Base-by-base conservation (phyloP, 2,329 filamentous ascomycete species). In the Exophiala aquamarina region DNA sequence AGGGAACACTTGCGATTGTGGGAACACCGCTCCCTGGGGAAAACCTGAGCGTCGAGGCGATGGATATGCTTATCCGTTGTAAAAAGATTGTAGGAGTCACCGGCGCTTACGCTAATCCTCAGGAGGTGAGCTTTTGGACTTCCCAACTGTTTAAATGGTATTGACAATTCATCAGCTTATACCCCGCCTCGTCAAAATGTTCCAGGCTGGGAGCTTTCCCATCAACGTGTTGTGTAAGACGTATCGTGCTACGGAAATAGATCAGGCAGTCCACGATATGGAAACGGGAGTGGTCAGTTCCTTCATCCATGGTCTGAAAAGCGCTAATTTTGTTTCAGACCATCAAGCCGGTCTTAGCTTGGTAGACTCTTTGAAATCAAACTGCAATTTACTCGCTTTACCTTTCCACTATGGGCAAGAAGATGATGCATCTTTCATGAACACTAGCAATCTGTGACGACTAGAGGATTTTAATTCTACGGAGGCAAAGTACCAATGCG, bases 221-320 rank as follows among this genome's bases (percentile, higher is more conserved):
- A 43, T 43, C 13, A 19, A 32, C 13, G 29, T 14, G 2, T 20
- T 43, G 18, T 43, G n/a, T n/a, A 35, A 43, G 40, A 21, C 40
- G 13, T 43, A 43, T 15, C 3, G 28, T 10, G 28, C 57, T 0
- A 58, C 64, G 19, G 66, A 64, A 3, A 63, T 74, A 14, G 56
- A 60, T 8, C 63, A 64, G 5, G 52, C 69, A 4, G 62, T 64
- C 0, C 61, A 65, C 3, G 65, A 63, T 1, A 48, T 67, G 1
- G 75, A 43, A 28, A 33, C 40, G 15, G 40, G 40, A 17, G 23
- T 23, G 31, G 40, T 43, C 32, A 14, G 28, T n/a, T n/a, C n/a
- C n/a, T n/a, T n/a, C n/a, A n/a, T n/a, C n/a, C 2, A 10, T 41
- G 21, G 8, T 23, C 10, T 26, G 23, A 32, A 26, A 14, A 26